phyloP scores from a whole-genome alignment of 495 filamentous ascomycete species.

The Xanthoparmelia taractica region DNA sequence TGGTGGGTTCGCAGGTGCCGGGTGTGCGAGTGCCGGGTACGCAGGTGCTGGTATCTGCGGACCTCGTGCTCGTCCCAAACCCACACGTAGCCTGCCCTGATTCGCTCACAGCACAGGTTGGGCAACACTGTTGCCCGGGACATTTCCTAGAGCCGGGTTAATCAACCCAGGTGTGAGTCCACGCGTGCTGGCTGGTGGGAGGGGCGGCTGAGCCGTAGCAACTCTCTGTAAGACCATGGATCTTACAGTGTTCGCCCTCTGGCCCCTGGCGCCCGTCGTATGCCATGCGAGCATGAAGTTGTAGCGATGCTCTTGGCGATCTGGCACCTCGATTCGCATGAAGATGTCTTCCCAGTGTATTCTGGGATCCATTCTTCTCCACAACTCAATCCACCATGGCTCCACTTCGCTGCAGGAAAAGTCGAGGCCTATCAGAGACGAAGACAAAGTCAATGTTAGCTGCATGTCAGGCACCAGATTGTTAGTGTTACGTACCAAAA shows the following conservation, averaged over 20 bases:
- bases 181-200: slow-evolving; percentile 24
- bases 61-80: too few relatives aligned
- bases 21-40: too few relatives aligned
- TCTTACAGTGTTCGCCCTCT: not conserved
- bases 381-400: slow-evolving; percentile 2
- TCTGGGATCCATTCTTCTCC: slow-evolving; percentile 9
- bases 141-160: slow-evolving; percentile 11
- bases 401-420: slow-evolving; percentile 4
- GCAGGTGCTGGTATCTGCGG: not conserved
- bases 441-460: too few relatives aligned
- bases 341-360: slow-evolving; percentile 3
- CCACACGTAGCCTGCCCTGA: not conserved
- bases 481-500: too few relatives aligned
- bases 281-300: slow-evolving; percentile 14
- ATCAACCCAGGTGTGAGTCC: slow-evolving; percentile 32
- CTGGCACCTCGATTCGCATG: slow-evolving; percentile 7
- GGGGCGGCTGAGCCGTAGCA: not conserved
- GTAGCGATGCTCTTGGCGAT: not conserved
- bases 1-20: too few relatives aligned
- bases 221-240: not conserved
- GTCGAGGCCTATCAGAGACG: too few relatives aligned
- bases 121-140: slow-evolving; percentile 10
- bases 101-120: not conserved
- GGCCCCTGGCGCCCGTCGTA: not conserved
- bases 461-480: too few relatives aligned